phyloP scores from a whole-genome alignment of 23 red algal species.

The Gracilaria domingensis region DNA sequence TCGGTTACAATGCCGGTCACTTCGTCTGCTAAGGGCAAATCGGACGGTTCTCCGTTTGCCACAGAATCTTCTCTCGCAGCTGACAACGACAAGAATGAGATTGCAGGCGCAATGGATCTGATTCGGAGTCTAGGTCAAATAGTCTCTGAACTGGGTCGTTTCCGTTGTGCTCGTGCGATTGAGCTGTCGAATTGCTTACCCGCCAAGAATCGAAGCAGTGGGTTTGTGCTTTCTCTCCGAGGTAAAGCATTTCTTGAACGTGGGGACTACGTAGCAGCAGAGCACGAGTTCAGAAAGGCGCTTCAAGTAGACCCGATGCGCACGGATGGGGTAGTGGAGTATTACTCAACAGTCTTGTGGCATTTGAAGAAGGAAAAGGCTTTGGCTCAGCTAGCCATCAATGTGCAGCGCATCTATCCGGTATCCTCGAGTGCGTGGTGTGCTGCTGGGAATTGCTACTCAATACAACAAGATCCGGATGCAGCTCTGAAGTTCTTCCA shows the following conservation, averaged over 20 bases:
- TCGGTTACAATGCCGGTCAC: constrained; percentile 8
- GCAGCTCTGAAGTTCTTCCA: constrained; percentile 90
- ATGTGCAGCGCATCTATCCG: constrained; percentile 61
- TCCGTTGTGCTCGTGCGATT: constrained; percentile 66
- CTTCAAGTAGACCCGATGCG: constrained; percentile 70
- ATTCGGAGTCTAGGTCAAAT: constrained; percentile 68
- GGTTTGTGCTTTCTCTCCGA: constrained; percentile 49
- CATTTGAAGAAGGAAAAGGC: constrained; percentile 88
- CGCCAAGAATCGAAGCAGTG: constrained; percentile 65
- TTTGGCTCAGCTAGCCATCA: constrained; percentile 74
- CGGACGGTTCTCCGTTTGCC: constrained; percentile 11
- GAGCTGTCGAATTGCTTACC: constrained; percentile 69
- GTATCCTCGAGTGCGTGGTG: constrained; percentile 84
- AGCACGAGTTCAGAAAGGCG: constrained; percentile 74
- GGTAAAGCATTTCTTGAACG: constrained; percentile 87
- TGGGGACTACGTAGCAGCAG: constrained; percentile 72
- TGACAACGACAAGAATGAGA: constrained; percentile 37
- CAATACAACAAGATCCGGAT: constrained; percentile 88
- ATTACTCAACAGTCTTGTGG: constrained; percentile 98
- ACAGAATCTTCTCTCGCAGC: not conserved
- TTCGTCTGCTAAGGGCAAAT: not conserved
- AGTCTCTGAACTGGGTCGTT: constrained; percentile 50
- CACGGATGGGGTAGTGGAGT: constrained; percentile 84
- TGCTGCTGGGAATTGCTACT: constrained; percentile 90
- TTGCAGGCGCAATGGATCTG: constrained; percentile 61